Evolutionary conservation across 2,329 filamentous ascomycete species (phyloP).

Genomic region (Chaetomiaceae sp.): DNA sequence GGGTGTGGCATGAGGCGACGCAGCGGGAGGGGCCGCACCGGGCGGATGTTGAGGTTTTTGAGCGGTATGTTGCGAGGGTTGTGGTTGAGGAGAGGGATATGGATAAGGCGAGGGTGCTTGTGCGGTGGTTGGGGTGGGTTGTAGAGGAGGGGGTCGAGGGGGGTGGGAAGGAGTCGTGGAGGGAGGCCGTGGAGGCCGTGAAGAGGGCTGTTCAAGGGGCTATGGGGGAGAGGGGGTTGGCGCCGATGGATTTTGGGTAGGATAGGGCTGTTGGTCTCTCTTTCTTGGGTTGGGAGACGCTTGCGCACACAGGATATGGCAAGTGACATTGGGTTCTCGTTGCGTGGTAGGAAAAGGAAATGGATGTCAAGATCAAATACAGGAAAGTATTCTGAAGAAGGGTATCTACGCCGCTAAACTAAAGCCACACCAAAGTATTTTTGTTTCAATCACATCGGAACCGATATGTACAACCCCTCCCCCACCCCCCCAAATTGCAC

Average conservation of each 20-base stretch:
- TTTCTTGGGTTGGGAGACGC: not conserved
- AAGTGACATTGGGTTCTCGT: too few relatives aligned
- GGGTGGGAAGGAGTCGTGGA: constrained; percentile 42
- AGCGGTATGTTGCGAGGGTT: constrained; percentile 66
- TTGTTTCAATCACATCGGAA: not conserved
- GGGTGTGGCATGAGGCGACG: constrained; percentile 72
- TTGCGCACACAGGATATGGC: too few relatives aligned
- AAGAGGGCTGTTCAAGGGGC: constrained; percentile 51
- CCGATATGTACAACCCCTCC: not conserved
- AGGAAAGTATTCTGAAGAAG: not conserved
- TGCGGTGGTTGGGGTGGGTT: constrained; percentile 63
- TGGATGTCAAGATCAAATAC: not conserved
- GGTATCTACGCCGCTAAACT: constrained; percentile 4
- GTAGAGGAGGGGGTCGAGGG: constrained; percentile 45
- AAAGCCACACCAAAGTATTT: not conserved
- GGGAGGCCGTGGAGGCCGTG: constrained; percentile 37
- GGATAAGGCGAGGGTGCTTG: constrained; percentile 83
- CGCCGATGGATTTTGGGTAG: constrained; percentile 45
- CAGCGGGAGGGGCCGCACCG: constrained; percentile 68
- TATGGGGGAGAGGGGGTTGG: constrained; percentile 52
- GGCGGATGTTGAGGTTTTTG: constrained; percentile 71
- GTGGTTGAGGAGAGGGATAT: constrained; percentile 73
- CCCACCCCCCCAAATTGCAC: too few relatives aligned
- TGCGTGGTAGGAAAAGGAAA: not conserved
- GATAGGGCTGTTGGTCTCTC: not conserved